Evolutionary conservation across 2,329 filamentous ascomycete species (phyloP).

Genomic region (Ophiostoma sp.): DNA sequence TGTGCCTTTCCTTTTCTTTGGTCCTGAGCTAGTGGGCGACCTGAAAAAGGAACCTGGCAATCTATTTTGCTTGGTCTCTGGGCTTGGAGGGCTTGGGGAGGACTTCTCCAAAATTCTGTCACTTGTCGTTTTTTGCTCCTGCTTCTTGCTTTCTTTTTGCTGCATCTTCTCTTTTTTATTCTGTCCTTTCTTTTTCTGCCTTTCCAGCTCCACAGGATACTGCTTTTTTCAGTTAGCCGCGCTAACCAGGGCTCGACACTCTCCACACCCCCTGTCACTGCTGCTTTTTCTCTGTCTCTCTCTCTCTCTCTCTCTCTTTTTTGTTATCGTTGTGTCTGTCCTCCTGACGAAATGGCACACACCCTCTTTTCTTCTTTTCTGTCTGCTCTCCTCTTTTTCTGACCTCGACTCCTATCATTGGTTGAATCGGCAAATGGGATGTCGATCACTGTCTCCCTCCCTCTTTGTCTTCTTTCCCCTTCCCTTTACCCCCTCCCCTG

Average conservation of each 20-base stretch:
- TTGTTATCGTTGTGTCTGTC: background rate
- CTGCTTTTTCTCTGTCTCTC: background rate
- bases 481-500: background rate
- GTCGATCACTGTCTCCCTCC: slow-evolving; percentile 6
- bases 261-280: background rate
- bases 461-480: background rate
- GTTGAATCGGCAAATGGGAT: background rate
- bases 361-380: background rate
- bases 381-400: background rate
- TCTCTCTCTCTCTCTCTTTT: background rate
- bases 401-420: background rate
- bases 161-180: background rate
- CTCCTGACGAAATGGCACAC: slow-evolving; percentile 1
- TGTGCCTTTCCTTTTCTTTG: background rate
- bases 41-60: background rate
- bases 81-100: too few relatives aligned
- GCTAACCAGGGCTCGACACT: slow-evolving; percentile 12
- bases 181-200: background rate
- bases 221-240: slow-evolving; percentile 26
- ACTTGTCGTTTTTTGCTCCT: slow-evolving; percentile 5
- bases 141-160: background rate
- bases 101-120: background rate
- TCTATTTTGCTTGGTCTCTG: background rate
- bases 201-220: background rate
- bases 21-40: background rate